These are phyloP conservation scores for Dactylella cylindrospora DNA, from an alignment of 2,329 filamentous ascomycete species.

Conservation along the genomic window DNA sequence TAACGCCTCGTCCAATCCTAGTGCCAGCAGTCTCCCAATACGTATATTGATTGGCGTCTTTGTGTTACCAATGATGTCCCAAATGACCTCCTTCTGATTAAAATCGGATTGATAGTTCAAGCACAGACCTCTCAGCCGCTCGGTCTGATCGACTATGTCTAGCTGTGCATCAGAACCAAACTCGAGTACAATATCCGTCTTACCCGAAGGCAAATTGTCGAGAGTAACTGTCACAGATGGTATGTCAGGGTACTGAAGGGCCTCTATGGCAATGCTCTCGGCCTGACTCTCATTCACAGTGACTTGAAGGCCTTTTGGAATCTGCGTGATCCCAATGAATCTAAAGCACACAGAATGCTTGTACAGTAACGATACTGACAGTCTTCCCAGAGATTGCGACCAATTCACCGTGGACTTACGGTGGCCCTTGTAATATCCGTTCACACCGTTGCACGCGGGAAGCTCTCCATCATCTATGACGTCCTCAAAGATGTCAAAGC, in stretches of 20 bases:
- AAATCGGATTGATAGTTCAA: slow-evolving; percentile 50
- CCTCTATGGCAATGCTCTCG: not conserved
- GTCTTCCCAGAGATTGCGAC: not conserved
- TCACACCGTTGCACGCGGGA: not conserved
- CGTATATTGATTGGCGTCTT: not conserved
- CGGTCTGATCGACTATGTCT: slow-evolving; percentile 24
- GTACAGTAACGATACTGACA: not conserved
- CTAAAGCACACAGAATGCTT: not conserved
- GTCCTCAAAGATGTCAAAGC: slow-evolving; percentile 59
- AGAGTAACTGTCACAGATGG: too few relatives aligned
- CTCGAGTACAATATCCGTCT: not conserved
- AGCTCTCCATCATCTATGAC: not conserved
- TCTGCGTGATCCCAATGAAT: slow-evolving; percentile 1
- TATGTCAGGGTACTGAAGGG: too few relatives aligned
- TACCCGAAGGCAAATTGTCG: not conserved
- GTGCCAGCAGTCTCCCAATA: slow-evolving; percentile 15
- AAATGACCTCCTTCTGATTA: slow-evolving; percentile 46
- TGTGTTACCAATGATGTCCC: slow-evolving; percentile 2
- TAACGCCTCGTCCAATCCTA: slow-evolving; percentile 48
- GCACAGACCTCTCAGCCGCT: slow-evolving; percentile 45
- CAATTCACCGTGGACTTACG: slow-evolving; percentile 12
- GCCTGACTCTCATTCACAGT: slow-evolving; percentile 1
- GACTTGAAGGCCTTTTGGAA: slow-evolving; percentile 3
- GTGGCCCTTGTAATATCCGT: too few relatives aligned
- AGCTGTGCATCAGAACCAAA: not conserved